A percentile compares a stretch with the other conserved stretches of the same genome.
These are phyloP conservation scores for Knufia petricola DNA, from an alignment of 2,329 filamentous ascomycete species.

Conservation along the genomic window DNA sequence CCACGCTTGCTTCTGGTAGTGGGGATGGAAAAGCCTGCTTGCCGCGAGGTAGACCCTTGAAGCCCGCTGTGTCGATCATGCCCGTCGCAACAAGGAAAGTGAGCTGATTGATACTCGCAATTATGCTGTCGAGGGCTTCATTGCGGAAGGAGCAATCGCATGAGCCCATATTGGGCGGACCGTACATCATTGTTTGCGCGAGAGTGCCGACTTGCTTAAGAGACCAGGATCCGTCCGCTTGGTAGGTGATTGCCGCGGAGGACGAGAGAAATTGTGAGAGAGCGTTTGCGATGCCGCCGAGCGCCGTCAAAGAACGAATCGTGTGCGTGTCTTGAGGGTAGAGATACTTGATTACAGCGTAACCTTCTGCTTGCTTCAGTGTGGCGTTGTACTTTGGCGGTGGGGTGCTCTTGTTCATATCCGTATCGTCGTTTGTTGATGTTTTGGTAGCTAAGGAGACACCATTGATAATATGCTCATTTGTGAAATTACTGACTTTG, in stretches of 20 bases:
- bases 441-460: background rate
- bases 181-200: conserved; percentile 10
- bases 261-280: conserved; percentile 4
- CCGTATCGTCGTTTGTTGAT: background rate
- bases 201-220: conserved; percentile 6
- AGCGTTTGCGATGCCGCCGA: conserved; percentile 10
- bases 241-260: conserved; percentile 7
- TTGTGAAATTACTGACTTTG: conserved; percentile 11
- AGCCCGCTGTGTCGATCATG: background rate
- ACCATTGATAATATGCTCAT: conserved; percentile 10
- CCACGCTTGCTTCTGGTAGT: background rate
- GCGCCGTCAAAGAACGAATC: conserved; percentile 3
- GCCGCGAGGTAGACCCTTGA: background rate
- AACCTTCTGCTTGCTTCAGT: conserved; percentile 10
- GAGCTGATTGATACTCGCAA: conserved; percentile 8
- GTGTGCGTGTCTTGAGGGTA: conserved; percentile 6
- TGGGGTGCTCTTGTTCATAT: background rate
- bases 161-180: conserved; percentile 7
- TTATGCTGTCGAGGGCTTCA: conserved; percentile 7
- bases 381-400: conserved; percentile 2
- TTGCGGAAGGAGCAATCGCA: conserved; percentile 9
- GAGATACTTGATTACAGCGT: conserved; percentile 5
- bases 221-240: background rate
- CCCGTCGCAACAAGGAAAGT: conserved; percentile 8
- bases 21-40: background rate